Evolutionary conservation across 1,139 yeast genomes (phyloP).

Genomic region (Nakaseomyces sp.): DNA sequence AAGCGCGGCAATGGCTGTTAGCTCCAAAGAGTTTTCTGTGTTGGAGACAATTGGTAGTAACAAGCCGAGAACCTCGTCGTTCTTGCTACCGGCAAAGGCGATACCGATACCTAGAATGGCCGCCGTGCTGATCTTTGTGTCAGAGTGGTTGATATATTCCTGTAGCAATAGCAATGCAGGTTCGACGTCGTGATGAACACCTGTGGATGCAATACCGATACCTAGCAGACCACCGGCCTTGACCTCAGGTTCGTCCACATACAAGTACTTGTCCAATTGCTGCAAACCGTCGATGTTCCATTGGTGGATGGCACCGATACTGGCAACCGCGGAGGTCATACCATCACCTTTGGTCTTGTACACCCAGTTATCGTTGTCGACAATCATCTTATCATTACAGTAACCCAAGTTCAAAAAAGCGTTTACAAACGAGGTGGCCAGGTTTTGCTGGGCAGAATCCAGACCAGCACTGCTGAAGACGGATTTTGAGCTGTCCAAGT

Average conservation of each 20-base stretch:
- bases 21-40: conserved; percentile 62
- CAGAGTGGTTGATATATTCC: conserved; percentile 59
- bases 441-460: conserved; percentile 90
- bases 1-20: conserved; percentile 78
- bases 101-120: conserved; percentile 89
- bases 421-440: conserved; percentile 92
- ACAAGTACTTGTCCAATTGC: conserved; percentile 77
- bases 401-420: conserved; percentile 87
- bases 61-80: conserved; percentile 71
- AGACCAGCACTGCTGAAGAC: conserved; percentile 45
- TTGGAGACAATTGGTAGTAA: conserved; percentile 86
- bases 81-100: conserved; percentile 90
- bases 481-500: conserved; percentile 64
- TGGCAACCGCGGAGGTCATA: conserved; percentile 89
- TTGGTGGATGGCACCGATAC: conserved; percentile 80
- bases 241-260: conserved; percentile 76
- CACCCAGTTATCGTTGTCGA: conserved; percentile 79
- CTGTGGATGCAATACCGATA: conserved; percentile 88
- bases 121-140: conserved; percentile 56
- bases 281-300: conserved; percentile 95
- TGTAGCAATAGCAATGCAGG: conserved; percentile 81
- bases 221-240: conserved; percentile 97
- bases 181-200: conserved; percentile 93
- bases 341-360: conserved; percentile 89
- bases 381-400: conserved; percentile 73